These are phyloP conservation scores for Alternaria incomplexa DNA, from an alignment of 2,329 filamentous ascomycete species.

Conservation along the genomic window DNA sequence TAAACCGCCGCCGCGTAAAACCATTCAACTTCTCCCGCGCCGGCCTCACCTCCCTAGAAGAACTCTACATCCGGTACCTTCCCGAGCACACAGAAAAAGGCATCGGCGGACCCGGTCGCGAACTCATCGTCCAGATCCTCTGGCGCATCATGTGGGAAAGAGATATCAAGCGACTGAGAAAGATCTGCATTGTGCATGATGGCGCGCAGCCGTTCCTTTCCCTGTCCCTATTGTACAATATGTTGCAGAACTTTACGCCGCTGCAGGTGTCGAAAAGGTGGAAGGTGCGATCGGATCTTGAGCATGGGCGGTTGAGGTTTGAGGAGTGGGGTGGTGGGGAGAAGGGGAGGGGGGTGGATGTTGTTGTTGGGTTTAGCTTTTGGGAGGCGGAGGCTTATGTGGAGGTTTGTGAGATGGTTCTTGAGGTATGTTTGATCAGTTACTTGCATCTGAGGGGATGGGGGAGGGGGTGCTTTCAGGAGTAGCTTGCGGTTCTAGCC, in stretches of 20 bases:
- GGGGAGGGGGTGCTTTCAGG: background rate
- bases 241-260: conserved; percentile 7
- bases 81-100: background rate
- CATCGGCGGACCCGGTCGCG: background rate
- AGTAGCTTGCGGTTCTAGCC: background rate
- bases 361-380: conserved; percentile 13
- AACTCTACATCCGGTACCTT: conserved; percentile 20
- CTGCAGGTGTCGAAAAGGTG: conserved; percentile 6
- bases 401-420: conserved; percentile 7
- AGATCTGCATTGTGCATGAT: conserved; percentile 24
- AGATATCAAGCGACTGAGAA: conserved; percentile 11
- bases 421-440: background rate
- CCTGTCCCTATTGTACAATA: background rate
- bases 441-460: background rate
- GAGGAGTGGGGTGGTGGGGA: background rate
- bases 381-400: conserved; percentile 10
- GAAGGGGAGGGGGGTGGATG: background rate
- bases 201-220: conserved; percentile 7
- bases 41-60: conserved; percentile 18
- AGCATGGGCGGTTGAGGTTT: conserved; percentile 15
- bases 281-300: conserved; percentile 6
- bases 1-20: conserved; percentile 4
- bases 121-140: conserved; percentile 13
- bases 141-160: conserved; percentile 21
- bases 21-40: conserved; percentile 14